Base-by-base conservation (phyloP, 2,329 filamentous ascomycete species). In the Penicillium olsonii region DNA sequence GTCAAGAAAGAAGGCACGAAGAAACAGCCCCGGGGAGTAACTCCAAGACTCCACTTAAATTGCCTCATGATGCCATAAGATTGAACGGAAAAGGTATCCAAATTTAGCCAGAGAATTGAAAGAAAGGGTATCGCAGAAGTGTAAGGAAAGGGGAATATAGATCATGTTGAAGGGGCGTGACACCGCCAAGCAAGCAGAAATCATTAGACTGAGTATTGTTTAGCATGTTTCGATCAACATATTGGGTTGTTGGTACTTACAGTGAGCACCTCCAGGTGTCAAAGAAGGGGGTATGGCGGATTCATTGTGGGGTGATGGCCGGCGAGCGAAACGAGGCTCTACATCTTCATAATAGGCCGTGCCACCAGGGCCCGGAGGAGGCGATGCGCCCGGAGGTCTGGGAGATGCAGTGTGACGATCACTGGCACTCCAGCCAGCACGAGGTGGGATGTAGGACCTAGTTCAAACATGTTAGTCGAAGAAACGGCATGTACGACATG, bases 321-420 rank as follows among this genome's bases (percentile, higher is more conserved):
- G 61, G 37, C 62, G 55, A 48, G 84, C 87, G 64, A 96, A 97
- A 48, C 85, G 88, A 37, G 92, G 91, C 58, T 96, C 91, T 11
- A 96, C 84, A 68, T 97, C 92, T 77, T 97, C 94, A 66, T 95
- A 95, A 72, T 97, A 97, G 54, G 81, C 73, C 37, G 42, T 38
- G 11, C 40, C 37, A 31, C 12, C 2, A 15, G 29, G 26, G 38
- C 27, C 47, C 5, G 42, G n/a, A 24, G 54, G 56, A 4, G 47
- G 37, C 1, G 56, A 43, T 8, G 55, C 44, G 19, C 35, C 48
- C 9, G 42, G 31, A 7, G 51, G 53, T 7, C 48, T 56, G 3
- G 56, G 54, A 5, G 59, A 55, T 5, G 53, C 26, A 17, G 40
- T 55, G 26, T 44, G 61, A 45, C 37, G 54, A 7, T 58, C 54